Conservation (phyloP, 1,284 basidiomycete genomes). For the Calocybe gambosa region DNA sequence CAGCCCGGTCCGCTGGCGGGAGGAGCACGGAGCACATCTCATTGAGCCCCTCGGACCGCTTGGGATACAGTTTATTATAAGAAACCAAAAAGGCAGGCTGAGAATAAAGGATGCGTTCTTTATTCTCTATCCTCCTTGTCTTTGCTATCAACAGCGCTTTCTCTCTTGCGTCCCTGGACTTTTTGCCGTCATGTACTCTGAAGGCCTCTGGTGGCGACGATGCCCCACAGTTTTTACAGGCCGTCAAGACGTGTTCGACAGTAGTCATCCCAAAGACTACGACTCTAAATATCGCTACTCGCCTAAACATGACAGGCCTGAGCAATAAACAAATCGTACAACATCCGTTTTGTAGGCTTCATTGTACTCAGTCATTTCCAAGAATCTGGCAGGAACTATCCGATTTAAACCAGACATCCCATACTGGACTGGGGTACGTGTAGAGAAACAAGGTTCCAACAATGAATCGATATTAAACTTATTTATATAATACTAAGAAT, state of each 20-base stretch:
- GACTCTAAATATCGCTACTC: constrained; percentile 45
- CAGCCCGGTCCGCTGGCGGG: constrained; percentile 7
- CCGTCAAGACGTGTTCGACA: constrained; percentile 39
- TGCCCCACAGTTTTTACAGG: constrained; percentile 40
- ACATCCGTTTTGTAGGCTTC: not conserved
- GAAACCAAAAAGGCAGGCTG: not conserved
- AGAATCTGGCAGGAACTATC: constrained; percentile 47
- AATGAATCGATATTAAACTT: not conserved
- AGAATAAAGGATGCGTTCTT: constrained; percentile 7
- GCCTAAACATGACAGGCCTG: constrained; percentile 49
- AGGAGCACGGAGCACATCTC: not conserved
- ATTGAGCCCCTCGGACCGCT: constrained; percentile 12
- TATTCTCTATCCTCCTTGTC: not conserved
- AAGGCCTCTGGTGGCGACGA: constrained; percentile 46
- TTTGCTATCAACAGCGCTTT: constrained; percentile 4
- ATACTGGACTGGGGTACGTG: constrained; percentile 45
- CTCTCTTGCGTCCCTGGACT: constrained; percentile 3
- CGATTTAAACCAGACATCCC: constrained; percentile 44
- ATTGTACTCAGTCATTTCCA: not conserved
- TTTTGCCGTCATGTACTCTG: constrained; percentile 30
- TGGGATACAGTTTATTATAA: not conserved
- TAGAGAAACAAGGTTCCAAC: not conserved
- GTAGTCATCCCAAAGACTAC: constrained; percentile 39
- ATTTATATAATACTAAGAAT: constrained; percentile 31
- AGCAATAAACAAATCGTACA: constrained; percentile 46